A percentile compares a stretch with the other conserved stretches of the same genome.
These are phyloP conservation scores for Plasmodium gonderi DNA, from an alignment of 169 alveolate genomes.

Conservation along the genomic window DNA sequence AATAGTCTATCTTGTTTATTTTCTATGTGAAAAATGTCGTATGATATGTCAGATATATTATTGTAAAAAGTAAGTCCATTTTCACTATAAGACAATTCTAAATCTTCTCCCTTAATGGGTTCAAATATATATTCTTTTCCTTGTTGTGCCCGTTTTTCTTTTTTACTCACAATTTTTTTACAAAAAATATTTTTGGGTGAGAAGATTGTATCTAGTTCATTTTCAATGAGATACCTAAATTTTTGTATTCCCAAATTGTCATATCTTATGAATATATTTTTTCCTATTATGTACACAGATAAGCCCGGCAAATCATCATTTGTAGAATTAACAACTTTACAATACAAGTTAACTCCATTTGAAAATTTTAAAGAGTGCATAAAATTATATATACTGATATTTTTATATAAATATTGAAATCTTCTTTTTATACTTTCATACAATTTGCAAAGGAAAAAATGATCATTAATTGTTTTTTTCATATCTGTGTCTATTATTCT, in stretches of 20 bases:
- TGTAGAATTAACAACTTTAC: constrained; percentile 23
- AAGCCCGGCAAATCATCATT: constrained; percentile 42
- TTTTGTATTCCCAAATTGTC: constrained; percentile 50
- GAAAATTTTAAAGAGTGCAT: constrained; percentile 22
- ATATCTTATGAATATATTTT: constrained; percentile 30
- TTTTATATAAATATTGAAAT: constrained; percentile 19
- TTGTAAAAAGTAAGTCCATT: constrained; percentile 20
- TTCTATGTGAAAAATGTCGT: constrained; percentile 24
- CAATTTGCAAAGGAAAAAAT: constrained; percentile 14
- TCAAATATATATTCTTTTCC: constrained; percentile 58
- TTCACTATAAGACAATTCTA: constrained; percentile 28
- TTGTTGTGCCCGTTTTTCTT: constrained; percentile 61
- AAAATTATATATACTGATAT: constrained; percentile 20
- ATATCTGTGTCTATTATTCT: constrained; percentile 42
- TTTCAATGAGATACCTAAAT: constrained; percentile 27
- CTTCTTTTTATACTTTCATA: constrained; percentile 66
- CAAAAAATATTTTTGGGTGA: constrained; percentile 31
- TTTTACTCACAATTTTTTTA: constrained; percentile 49
- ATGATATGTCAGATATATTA: constrained; percentile 10
- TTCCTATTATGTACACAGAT: neutral
- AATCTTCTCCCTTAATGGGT: constrained; percentile 25
- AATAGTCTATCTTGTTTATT: constrained; percentile 41
- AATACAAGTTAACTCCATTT: constrained; percentile 16
- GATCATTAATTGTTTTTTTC: constrained; percentile 14
- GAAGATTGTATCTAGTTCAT: constrained; percentile 26